A percentile compares a stretch with the other conserved stretches of the same genome.
Evolutionary conservation across 305 asterid species (phyloP).

Genomic region (Fraxinus sp.): DNA sequence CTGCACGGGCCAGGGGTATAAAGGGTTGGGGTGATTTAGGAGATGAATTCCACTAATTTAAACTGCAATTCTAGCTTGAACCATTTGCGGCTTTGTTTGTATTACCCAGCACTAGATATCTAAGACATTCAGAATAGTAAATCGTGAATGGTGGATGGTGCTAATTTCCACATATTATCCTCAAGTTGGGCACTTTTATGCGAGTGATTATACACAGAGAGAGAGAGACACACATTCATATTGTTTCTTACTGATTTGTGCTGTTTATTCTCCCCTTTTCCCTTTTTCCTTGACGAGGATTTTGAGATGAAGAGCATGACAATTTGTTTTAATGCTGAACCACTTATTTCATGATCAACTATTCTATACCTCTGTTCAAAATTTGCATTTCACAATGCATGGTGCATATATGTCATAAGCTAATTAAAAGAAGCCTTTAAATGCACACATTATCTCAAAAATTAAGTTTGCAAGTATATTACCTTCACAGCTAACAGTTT

Average conservation of each 20-base stretch:
- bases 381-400: neutral
- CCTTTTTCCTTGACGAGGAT: neutral
- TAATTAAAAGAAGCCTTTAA: neutral
- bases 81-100: neutral
- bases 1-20: neutral
- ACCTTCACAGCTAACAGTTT: neutral
- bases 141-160: neutral
- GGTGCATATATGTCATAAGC: neutral
- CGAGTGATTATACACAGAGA: neutral
- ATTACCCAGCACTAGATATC: neutral
- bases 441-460: neutral
- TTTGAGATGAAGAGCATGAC: neutral
- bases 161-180: neutral
- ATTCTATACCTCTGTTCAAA: neutral
- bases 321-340: neutral
- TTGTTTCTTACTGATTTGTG: neutral
- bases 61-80: neutral
- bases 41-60: neutral
- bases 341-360: neutral
- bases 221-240: neutral
- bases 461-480: neutral
- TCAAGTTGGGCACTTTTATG: neutral
- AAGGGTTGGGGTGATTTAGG: neutral
- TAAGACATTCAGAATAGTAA: neutral
- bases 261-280: neutral